A percentile compares a stretch with the other conserved stretches of the same genome.
These are phyloP conservation scores for Pelargonium nanum DNA, from an alignment of 345 rosid species.

Conservation along the genomic window DNA sequence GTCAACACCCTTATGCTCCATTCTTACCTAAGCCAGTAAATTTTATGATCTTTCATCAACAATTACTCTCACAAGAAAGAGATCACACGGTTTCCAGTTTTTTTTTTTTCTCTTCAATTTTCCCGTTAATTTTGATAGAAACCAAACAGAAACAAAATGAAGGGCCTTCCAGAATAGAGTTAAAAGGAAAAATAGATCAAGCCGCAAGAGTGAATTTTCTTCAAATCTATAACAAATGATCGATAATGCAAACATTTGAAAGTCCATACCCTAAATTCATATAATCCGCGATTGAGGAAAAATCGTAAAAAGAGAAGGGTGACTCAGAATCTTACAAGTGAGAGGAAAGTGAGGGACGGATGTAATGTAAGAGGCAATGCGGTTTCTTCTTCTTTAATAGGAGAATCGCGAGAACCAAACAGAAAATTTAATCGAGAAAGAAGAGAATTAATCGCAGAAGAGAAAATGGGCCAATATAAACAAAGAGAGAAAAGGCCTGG, in stretches of 20 bases:
- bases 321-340: not conserved
- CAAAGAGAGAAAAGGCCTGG: too few species aligned
- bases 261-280: not conserved
- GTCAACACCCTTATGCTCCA: not conserved
- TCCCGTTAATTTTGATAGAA: not conserved
- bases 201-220: not conserved
- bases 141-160: not conserved
- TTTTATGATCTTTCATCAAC: not conserved
- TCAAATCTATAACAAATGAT: too few species aligned
- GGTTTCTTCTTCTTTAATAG: too few species aligned
- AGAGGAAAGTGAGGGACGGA: not conserved
- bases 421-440: not conserved
- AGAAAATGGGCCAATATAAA: not conserved
- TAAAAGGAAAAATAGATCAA: not conserved
- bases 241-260: not conserved
- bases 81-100: too few species aligned
- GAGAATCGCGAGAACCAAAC: not conserved
- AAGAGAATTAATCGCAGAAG: not conserved
- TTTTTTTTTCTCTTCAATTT: too few species aligned
- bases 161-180: not conserved
- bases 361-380: not conserved
- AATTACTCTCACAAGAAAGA: too few species aligned
- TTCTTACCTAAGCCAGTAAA: not conserved
- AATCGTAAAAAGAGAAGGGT: not conserved
- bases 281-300: not conserved